Evolutionary conservation across 768 basidiomycete genomes (phyloP), one percentile per base, ranked within the genome.

Genomic region (Sutorius australiensis): DNA sequence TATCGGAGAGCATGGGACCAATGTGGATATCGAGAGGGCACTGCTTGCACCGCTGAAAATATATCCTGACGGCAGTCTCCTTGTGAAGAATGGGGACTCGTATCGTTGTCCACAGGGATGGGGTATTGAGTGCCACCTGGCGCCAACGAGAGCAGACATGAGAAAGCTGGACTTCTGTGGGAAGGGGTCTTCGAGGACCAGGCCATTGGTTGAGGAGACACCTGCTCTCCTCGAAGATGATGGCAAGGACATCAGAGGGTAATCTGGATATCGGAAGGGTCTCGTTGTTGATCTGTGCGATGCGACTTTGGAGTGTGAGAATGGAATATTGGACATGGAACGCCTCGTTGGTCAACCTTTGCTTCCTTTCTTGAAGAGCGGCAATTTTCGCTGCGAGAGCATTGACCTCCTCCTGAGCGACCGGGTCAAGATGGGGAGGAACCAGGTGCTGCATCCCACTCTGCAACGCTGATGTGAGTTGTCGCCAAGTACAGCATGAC

Each of bases 101-200:
- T 47, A 72, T 70, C 32, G 63, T 54, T 10, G 69, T 67, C 73
- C 70, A 73, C n/a, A 74, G 54, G 24, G 69, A 67, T 6, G 73
- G 73, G 10, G 64, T 59, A 44, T 51, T 54, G 38, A 74, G 65
- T 17, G 73, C 67, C 5, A 73, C 63, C 45, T 62, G 59, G 21
- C 72, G 69, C 73, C 73, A 73, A 39, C 62, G 60, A 31, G 60
- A 50, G 33, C 65, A 66, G n/a, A 73, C 70, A 41, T 69, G 67
- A 33, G 73, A 70, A 43, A 74, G 65, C 54, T 69, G 68, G 7
- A 69, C 67, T 58, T 69, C 68, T 48, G 58, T 48, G 30, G 69
- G 69, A 36, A 71, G 61, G 16, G 67, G 69, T 51, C 64, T 66
- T 43, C 57, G 62, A 44, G 60, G 46, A 38, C 63, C 67, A 2